These are phyloP conservation scores for Naganishia vishniacii DNA, from an alignment of 768 basidiomycete species.

Conservation along the genomic window DNA sequence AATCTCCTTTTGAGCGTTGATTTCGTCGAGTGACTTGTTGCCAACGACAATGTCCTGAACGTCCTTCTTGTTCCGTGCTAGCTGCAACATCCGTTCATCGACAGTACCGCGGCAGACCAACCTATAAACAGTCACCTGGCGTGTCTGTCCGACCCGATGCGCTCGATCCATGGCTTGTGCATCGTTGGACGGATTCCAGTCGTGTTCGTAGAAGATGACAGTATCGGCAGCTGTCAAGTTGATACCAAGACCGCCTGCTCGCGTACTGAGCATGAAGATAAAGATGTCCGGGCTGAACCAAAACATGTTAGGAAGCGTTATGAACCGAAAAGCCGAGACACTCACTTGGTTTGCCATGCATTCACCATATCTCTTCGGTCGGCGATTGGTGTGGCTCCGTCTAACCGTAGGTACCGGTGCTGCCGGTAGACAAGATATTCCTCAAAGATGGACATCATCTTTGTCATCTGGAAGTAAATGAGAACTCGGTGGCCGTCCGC, in stretches of 20 bases:
- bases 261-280: slow-evolving; percentile 81
- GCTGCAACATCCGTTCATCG: slow-evolving; percentile 89
- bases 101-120: slow-evolving; percentile 63
- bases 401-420: slow-evolving; percentile 86
- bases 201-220: slow-evolving; percentile 89
- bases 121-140: slow-evolving; percentile 93
- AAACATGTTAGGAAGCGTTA: too few species aligned
- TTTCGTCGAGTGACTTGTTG: slow-evolving; percentile 88
- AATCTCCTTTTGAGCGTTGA: slow-evolving; percentile 91
- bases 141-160: slow-evolving; percentile 91
- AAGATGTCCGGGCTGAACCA: slow-evolving; percentile 73
- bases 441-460: slow-evolving; percentile 99
- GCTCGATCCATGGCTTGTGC: slow-evolving; percentile 98
- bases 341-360: slow-evolving; percentile 94
- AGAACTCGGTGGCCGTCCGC: slow-evolving; percentile 85
- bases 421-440: slow-evolving; percentile 96
- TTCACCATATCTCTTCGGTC: slow-evolving; percentile 98
- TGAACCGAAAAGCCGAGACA: slow-evolving; percentile 18
- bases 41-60: slow-evolving; percentile 99
- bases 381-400: slow-evolving; percentile 89
- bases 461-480: slow-evolving; percentile 99
- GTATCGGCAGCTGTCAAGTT: slow-evolving; percentile 65
- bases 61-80: slow-evolving; percentile 95
- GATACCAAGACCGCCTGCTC: slow-evolving; percentile 76
- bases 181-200: slow-evolving; percentile 96